phyloP scores from a whole-genome alignment of 2,329 filamentous ascomycete species.

The Dichotomopilus funicola region DNA sequence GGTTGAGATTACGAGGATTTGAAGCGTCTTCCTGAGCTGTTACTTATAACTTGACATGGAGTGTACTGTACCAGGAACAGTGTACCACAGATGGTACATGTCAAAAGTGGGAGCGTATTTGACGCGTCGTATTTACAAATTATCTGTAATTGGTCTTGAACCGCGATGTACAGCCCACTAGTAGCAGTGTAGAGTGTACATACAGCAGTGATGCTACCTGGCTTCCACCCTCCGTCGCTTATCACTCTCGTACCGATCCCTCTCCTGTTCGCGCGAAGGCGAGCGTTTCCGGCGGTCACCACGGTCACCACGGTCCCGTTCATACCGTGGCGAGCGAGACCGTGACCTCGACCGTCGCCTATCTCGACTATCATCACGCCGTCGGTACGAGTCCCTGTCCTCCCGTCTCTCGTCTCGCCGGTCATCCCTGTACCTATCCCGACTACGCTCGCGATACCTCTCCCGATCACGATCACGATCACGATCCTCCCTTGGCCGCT shows the following conservation, averaged over 20 bases:
- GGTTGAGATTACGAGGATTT: conserved; percentile 81
- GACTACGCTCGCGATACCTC: conserved; percentile 3
- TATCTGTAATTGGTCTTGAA: not conserved
- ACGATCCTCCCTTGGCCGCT: conserved; percentile 33
- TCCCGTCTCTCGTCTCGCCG: conserved; percentile 29
- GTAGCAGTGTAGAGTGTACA: too few species aligned
- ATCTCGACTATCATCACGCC: conserved; percentile 28
- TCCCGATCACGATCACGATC: conserved; percentile 24
- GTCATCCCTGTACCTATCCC: conserved; percentile 31
- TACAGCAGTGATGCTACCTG: conserved; percentile 18
- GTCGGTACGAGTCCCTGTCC: conserved; percentile 15
- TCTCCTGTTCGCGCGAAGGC: conserved; percentile 46
- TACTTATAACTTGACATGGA: too few species aligned
- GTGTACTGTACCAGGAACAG: too few species aligned
- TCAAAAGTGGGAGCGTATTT: not conserved
- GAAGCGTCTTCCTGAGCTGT: conserved; percentile 2
- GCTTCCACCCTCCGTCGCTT: conserved; percentile 54
- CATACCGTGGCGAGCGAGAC: conserved; percentile 47
- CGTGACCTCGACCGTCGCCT: conserved; percentile 38
- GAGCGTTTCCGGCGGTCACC: conserved; percentile 52
- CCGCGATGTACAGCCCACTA: too few species aligned
- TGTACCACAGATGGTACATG: not conserved
- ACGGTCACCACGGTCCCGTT: conserved; percentile 20
- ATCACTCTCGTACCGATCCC: conserved; percentile 49
- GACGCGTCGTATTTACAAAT: not conserved